These are phyloP conservation scores for Colletotrichum agaves DNA, from an alignment of 2,329 filamentous ascomycete species.

Conservation along the genomic window DNA sequence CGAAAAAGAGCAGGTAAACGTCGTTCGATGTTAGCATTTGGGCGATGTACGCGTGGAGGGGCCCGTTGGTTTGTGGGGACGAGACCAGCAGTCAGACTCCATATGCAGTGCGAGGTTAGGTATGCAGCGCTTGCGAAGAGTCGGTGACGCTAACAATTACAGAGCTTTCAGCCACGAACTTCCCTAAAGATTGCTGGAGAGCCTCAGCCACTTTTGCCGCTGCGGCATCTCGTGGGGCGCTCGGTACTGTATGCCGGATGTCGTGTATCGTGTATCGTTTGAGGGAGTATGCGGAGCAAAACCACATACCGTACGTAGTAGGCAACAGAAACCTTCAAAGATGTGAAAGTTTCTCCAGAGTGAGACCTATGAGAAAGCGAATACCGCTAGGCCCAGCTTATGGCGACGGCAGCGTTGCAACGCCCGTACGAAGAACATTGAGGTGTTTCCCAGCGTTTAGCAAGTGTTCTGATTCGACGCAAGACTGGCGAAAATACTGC, in stretches of 20 bases:
- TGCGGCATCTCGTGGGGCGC: slow-evolving; percentile 3
- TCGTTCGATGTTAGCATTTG: neutral
- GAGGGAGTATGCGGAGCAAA: neutral
- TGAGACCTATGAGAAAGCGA: neutral
- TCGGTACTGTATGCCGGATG: slow-evolving; percentile 9
- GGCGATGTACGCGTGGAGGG: neutral
- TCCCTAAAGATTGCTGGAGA: neutral
- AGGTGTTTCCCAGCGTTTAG: slow-evolving; percentile 1
- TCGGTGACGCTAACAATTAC: slow-evolving; percentile 31
- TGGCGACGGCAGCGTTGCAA: neutral
- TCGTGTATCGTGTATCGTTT: no score
- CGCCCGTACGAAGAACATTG: neutral
- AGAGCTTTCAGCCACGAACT: neutral
- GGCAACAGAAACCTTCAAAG: neutral
- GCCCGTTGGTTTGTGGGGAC: slow-evolving; percentile 6
- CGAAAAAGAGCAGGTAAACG: neutral
- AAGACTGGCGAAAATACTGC: neutral
- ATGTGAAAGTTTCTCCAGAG: neutral
- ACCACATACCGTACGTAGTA: neutral
- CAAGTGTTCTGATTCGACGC: neutral
- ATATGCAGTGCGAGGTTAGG: neutral
- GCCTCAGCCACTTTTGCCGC: neutral
- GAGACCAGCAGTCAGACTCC: neutral
- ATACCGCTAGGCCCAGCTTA: neutral
- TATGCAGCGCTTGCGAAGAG: slow-evolving; percentile 8